Evolutionary conservation across 371 early-diverging fungal genomes (phyloP).

Genomic region (Mortierella sp.): DNA sequence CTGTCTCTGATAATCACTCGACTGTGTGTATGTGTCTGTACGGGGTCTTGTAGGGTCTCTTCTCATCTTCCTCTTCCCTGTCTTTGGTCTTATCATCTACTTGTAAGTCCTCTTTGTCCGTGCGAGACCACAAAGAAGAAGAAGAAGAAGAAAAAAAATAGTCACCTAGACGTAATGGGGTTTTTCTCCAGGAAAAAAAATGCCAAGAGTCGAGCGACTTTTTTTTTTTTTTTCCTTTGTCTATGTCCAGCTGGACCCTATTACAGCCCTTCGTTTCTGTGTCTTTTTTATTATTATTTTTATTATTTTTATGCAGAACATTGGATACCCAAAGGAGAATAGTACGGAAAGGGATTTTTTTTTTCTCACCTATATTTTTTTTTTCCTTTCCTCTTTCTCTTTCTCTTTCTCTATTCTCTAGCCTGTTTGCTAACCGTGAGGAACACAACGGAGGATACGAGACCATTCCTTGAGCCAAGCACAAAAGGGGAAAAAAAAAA

Average conservation of each 20-base stretch:
- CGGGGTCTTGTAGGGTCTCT: constrained; percentile 65
- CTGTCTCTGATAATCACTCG: not conserved
- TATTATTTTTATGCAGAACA: not conserved
- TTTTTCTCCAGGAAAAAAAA: not conserved
- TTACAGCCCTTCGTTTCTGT: not conserved
- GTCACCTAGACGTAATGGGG: not conserved
- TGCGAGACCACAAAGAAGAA: too few species aligned
- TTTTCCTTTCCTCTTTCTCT: not conserved
- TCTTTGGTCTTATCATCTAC: constrained; percentile 67
- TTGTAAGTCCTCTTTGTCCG: constrained; percentile 60
- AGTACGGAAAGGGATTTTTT: not conserved
- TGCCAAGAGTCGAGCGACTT: not conserved
- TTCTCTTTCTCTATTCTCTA: constrained; percentile 21
- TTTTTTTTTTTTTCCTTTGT: not conserved
- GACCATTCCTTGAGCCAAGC: constrained; percentile 51
- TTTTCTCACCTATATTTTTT: not conserved
- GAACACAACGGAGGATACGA: constrained; percentile 64
- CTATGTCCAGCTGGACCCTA: not conserved
- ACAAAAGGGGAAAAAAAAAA: too few species aligned
- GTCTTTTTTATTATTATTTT: not conserved
- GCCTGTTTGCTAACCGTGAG: constrained; percentile 65
- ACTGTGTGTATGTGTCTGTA: too few species aligned
- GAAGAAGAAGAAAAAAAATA: not conserved
- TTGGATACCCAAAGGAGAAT: not conserved
- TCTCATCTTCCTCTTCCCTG: constrained; percentile 71